Percentiles rank a stretch among this genome's conserved stretches.
These are phyloP conservation scores for Cladosporium sp. DNA, from an alignment of 2,329 filamentous ascomycete genomes.

Conservation along the genomic window DNA sequence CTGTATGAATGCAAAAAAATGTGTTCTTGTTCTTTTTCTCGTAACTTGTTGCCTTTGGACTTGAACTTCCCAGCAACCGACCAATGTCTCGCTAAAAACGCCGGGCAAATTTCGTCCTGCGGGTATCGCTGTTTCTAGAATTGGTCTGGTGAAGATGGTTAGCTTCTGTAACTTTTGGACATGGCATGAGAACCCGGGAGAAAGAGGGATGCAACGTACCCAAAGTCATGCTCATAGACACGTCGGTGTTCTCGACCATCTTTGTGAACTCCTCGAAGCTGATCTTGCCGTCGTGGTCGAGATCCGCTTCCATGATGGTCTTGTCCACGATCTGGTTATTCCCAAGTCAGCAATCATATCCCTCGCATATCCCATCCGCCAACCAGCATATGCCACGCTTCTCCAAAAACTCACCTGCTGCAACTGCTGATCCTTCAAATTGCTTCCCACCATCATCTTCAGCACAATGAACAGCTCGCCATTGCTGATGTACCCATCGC, in stretches of 20 bases:
- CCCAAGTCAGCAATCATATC: neutral
- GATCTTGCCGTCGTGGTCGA: constrained; percentile 95
- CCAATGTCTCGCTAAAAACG: constrained; percentile 1
- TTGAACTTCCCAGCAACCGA: neutral
- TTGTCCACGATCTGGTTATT: constrained; percentile 88
- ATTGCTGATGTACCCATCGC: constrained; percentile 97
- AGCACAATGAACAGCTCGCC: constrained; percentile 98
- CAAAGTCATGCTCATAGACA: constrained; percentile 68
- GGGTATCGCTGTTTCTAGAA: constrained; percentile 20
- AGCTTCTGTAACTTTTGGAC: neutral
- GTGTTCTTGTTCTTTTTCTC: constrained; percentile 16
- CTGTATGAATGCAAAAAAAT: constrained; percentile 12
- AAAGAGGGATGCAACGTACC: constrained; percentile 46
- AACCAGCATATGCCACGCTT: neutral
- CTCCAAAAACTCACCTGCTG: constrained; percentile 63
- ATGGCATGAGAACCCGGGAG: neutral
- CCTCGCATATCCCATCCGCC: neutral
- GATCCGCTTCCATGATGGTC: constrained; percentile 99
- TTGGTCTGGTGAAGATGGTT: constrained; percentile 13
- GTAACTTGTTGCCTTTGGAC: neutral
- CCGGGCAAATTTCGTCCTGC: constrained; percentile 7
- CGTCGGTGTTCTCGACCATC: constrained; percentile 94
- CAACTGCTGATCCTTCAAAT: constrained; percentile 97
- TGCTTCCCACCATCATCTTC: constrained; percentile 99
- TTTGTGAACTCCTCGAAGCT: constrained; percentile 98